Base-by-base conservation (phyloP, 495 filamentous ascomycete species). In the Penicillium manginii region DNA sequence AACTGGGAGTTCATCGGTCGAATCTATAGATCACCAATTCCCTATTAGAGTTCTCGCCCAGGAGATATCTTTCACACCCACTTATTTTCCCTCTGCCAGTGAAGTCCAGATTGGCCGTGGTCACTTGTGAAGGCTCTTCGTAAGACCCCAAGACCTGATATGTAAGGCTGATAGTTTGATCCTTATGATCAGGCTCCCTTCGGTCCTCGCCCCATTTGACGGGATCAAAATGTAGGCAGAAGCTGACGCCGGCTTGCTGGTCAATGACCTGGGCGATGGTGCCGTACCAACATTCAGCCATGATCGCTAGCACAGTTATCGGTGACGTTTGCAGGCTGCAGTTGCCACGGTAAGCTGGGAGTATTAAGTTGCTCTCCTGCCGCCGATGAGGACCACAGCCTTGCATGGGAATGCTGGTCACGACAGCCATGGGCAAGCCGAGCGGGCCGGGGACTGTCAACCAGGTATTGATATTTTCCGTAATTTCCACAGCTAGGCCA, bases 41-140 rank as follows among this genome's bases (percentile, higher is more conserved):
- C 32, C 81, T 74, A 10, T 69, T 65, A 2, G 64, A 54, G 60
- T 85, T 85, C 68, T 88, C 83, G 4, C 87, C 86, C 11, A 89
- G 61, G 17, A 89, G 45, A 77, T 86, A 89, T 26, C 81, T 65
- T 65, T 90, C 87, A 59, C 85, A 83, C 0, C 86, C 87, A 46
- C 68, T 77, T 22, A 90, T 81, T 59, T 77, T 81, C 3, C 85
- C 86, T 60, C 76, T 80, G 0, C 64, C 77, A 15, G 81, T 60
- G 18, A 90, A 67, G 60, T 86, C 74, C n/a, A 62, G 59, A 67
- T 81, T 83, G 46, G 83, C 69, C 8, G 72, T 64, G 14, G 73
- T 73, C 4, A 73, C 68, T 48, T 74, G 73, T 3, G 73, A 70
- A 15, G 45, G 45, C 21, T 47, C 19, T 14, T 47, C 45, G 45